These are phyloP conservation scores for Moesziomyces antarcticus DNA, from an alignment of 1,284 basidiomycete genomes.

Conservation along the genomic window DNA sequence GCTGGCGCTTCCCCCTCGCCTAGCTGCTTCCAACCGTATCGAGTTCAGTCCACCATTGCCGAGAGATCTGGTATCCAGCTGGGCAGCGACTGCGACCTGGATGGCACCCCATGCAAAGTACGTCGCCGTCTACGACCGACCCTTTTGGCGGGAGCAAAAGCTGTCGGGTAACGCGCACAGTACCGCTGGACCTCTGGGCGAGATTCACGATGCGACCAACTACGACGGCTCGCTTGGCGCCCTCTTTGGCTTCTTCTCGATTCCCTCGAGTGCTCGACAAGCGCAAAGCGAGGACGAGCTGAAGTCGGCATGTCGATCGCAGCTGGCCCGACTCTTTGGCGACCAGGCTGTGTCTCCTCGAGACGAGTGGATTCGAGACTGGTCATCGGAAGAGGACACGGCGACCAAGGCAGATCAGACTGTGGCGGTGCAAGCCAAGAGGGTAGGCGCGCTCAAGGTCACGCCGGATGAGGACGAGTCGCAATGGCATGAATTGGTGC, in stretches of 20 bases:
- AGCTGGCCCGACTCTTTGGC: no score
- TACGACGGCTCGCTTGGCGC: neutral
- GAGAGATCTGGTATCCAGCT: neutral
- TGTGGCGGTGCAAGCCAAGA: no score
- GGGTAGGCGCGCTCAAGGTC: neutral
- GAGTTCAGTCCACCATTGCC: no score
- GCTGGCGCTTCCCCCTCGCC: slow-evolving; percentile 4
- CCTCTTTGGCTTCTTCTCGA: slow-evolving; percentile 7
- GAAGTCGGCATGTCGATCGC: neutral
- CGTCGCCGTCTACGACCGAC: slow-evolving; percentile 1
- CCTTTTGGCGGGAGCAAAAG: slow-evolving; percentile 4
- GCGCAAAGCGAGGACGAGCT: neutral
- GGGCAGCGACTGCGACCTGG: slow-evolving; percentile 4
- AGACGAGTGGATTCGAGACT: no score
- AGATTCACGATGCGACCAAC: neutral
- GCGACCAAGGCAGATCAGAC: no score
- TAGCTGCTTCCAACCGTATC: neutral
- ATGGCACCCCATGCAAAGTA: slow-evolving; percentile 7
- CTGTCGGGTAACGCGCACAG: slow-evolving; percentile 5
- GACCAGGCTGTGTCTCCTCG: no score
- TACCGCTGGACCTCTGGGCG: neutral
- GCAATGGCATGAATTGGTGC: neutral
- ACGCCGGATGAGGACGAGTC: neutral
- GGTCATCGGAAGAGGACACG: neutral
- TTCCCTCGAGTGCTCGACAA: neutral